phyloP scores from a whole-genome alignment of 805 yeast species.

The Saccharomycopsis fermentans region DNA sequence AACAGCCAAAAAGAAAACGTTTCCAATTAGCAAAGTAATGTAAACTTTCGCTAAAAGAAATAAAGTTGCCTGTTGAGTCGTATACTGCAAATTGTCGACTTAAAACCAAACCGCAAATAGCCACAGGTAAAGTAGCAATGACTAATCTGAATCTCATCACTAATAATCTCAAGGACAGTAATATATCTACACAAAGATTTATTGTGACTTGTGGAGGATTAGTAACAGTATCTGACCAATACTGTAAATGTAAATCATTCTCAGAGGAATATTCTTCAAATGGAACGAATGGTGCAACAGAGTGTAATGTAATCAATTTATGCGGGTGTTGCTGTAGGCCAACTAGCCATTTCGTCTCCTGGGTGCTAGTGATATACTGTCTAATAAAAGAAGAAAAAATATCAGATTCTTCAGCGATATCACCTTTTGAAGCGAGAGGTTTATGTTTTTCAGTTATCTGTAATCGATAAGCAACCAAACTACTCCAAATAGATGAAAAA shows the following conservation, averaged over 20 bases:
- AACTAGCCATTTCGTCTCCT: constrained; percentile 74
- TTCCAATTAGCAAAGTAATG: constrained; percentile 26
- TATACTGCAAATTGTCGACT: constrained; percentile 45
- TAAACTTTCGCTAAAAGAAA: constrained; percentile 39
- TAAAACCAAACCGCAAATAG: constrained; percentile 42
- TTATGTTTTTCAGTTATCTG: constrained; percentile 19
- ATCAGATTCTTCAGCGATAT: neutral
- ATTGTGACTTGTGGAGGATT: constrained; percentile 12
- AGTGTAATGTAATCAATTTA: constrained; percentile 41
- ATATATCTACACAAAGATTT: constrained; percentile 38
- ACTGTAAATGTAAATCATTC: constrained; percentile 31
- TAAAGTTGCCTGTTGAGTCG: constrained; percentile 29
- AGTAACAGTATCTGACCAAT: constrained; percentile 32
- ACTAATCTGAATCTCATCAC: constrained; percentile 72
- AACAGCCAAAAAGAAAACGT: constrained; percentile 23
- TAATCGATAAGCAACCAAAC: constrained; percentile 45
- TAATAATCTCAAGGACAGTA: constrained; percentile 54
- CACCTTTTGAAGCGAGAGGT: constrained; percentile 29
- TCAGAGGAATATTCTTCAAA: constrained; percentile 21
- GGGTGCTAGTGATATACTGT: constrained; percentile 54
- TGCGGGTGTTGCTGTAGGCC: constrained; percentile 33
- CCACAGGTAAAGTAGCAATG: constrained; percentile 58
- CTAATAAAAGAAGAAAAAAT: constrained; percentile 28
- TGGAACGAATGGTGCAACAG: constrained; percentile 64
- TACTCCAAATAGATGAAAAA: constrained; percentile 51